A percentile compares a stretch with the other conserved stretches of the same genome.
These are phyloP conservation scores for Aspergillus viridinutans DNA, from an alignment of 2,329 filamentous ascomycete species.

Conservation along the genomic window DNA sequence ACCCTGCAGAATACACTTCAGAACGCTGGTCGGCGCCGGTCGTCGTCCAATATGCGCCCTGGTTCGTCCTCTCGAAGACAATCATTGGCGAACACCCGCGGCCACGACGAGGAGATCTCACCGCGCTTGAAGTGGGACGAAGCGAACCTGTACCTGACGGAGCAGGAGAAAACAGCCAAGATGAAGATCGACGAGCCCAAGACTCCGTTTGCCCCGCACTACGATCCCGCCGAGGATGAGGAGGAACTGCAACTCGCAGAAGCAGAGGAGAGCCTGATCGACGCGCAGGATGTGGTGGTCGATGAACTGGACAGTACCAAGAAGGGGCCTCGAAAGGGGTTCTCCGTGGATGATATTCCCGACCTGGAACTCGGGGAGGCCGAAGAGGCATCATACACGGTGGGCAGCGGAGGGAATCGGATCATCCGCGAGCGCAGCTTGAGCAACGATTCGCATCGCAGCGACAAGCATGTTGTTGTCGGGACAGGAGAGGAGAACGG, in stretches of 20 bases:
- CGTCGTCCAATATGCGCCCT: conserved; percentile 67
- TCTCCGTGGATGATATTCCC: conserved; percentile 75
- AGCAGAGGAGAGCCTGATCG: conserved; percentile 45
- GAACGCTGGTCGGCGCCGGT: conserved; percentile 85
- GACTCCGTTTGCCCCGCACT: conserved; percentile 90
- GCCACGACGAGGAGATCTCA: conserved; percentile 55
- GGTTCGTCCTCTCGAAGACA: conserved; percentile 65
- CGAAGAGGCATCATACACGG: conserved; percentile 61
- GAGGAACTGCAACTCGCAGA: conserved; percentile 52
- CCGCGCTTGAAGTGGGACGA: conserved; percentile 97
- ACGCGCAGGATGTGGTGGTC: conserved; percentile 66
- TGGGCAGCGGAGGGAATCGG: conserved; percentile 37
- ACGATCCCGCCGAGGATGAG: conserved; percentile 84
- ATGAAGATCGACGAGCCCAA: conserved; percentile 99
- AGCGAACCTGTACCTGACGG: conserved; percentile 92
- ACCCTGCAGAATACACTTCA: conserved; percentile 90
- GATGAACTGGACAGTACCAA: conserved; percentile 59
- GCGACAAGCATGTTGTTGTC: conserved; percentile 78
- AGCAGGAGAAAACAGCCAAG: conserved; percentile 89
- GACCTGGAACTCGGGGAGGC: conserved; percentile 89
- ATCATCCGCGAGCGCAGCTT: conserved; percentile 39
- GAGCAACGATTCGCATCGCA: conserved; percentile 38
- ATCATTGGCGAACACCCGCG: conserved; percentile 51
- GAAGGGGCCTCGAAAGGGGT: conserved; percentile 41
- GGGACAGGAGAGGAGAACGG: conserved; percentile 44